Conservation (phyloP, 768 basidiomycete genomes). For the Hypholoma sublateritium region DNA sequence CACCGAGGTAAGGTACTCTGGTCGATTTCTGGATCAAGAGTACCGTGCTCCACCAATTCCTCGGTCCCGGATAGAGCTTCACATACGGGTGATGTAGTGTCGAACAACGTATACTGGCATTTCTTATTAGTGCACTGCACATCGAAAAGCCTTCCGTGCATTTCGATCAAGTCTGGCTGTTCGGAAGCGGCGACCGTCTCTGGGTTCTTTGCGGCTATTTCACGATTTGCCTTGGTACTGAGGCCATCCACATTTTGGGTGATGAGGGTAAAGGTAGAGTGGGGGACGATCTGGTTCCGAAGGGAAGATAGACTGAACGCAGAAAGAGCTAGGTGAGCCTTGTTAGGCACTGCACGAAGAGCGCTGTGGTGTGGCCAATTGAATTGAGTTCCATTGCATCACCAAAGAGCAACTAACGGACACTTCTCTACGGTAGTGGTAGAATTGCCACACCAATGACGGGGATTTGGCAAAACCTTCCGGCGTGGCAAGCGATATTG, state of each 20-base stretch:
- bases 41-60: constrained; percentile 29
- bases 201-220: constrained; percentile 19
- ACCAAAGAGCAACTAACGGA: constrained; percentile 21
- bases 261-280: constrained; percentile 46
- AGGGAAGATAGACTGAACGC: constrained; percentile 38
- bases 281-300: constrained; percentile 38
- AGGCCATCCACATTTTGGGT: constrained; percentile 68
- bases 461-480: constrained; percentile 49
- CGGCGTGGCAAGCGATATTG: constrained; percentile 52
- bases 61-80: constrained; percentile 45
- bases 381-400: not conserved
- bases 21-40: constrained; percentile 38
- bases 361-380: constrained; percentile 35
- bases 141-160: constrained; percentile 63
- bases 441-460: constrained; percentile 62
- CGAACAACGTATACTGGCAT: constrained; percentile 41
- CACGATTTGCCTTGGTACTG: constrained; percentile 36
- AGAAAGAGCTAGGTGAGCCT: constrained; percentile 54
- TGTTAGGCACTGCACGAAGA: constrained; percentile 47
- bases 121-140: constrained; percentile 42
- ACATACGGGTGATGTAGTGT: constrained; percentile 45
- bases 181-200: constrained; percentile 6
- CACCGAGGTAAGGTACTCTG: constrained; percentile 43
- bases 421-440: constrained; percentile 59
- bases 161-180: constrained; percentile 44